Evolutionary conservation across 75 land plant genomes (phyloP).

Genomic region (Cryptomeria japonica): DNA sequence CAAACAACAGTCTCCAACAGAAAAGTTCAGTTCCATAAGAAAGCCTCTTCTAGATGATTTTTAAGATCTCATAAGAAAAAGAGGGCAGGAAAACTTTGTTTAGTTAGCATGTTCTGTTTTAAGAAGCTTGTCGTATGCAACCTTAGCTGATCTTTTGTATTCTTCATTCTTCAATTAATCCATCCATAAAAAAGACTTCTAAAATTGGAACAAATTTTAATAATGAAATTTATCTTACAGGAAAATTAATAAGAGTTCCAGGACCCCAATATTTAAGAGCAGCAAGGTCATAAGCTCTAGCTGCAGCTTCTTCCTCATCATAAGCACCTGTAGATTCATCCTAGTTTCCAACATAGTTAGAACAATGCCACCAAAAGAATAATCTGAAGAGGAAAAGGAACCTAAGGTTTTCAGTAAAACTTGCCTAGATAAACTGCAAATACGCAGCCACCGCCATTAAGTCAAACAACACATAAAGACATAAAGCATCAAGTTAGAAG

Average conservation of each 20-base stretch:
- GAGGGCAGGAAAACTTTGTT: too few species aligned
- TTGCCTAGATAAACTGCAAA: constrained; percentile 12
- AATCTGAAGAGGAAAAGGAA: neutral
- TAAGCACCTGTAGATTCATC: constrained; percentile 35
- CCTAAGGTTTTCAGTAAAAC: neutral
- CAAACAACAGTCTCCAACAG: too few species aligned
- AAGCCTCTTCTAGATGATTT: too few species aligned
- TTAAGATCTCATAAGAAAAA: too few species aligned
- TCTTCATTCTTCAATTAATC: too few species aligned
- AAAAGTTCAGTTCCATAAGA: too few species aligned
- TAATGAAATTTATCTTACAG: constrained; percentile 27
- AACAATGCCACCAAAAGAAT: neutral
- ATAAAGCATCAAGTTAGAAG: constrained; percentile 11
- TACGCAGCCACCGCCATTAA: neutral
- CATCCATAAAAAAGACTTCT: neutral
- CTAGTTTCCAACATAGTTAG: neutral
- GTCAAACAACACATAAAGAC: neutral
- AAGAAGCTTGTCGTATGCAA: too few species aligned
- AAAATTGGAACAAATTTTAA: neutral
- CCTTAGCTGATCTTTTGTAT: too few species aligned
- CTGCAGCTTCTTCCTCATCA: constrained; percentile 59
- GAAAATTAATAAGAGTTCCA: constrained; percentile 50
- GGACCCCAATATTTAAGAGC: constrained; percentile 57
- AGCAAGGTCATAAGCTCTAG: constrained; percentile 52
- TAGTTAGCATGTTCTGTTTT: too few species aligned